Conservation (phyloP, 2,329 filamentous ascomycete genomes). For the Microcyclospora tardicrescens region DNA sequence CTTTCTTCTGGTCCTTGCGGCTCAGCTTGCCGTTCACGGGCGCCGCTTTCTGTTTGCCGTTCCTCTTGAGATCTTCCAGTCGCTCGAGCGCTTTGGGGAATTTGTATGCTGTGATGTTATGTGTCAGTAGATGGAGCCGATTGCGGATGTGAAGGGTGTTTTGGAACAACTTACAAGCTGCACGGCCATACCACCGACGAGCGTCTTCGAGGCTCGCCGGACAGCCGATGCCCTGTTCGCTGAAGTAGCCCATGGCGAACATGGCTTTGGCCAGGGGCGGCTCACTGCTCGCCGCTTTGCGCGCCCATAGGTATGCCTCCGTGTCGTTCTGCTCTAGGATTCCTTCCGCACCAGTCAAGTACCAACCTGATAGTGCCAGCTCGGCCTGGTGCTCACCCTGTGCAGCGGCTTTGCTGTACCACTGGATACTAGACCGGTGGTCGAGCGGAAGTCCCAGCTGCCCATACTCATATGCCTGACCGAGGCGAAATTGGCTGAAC, state of each 20-base stretch:
- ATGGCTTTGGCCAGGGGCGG: conserved; percentile 71
- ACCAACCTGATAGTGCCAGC: conserved; percentile 44
- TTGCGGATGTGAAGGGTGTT: not conserved
- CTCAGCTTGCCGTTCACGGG: conserved; percentile 63
- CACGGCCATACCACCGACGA: conserved; percentile 95
- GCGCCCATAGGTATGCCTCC: conserved; percentile 92
- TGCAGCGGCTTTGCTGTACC: conserved; percentile 82
- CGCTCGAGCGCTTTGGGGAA: conserved; percentile 87
- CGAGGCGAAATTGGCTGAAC: conserved; percentile 82
- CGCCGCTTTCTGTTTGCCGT: conserved; percentile 43
- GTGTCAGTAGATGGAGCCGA: conserved; percentile 7
- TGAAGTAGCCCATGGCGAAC: conserved; percentile 97
- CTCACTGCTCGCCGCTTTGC: conserved; percentile 80
- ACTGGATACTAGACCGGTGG: conserved; percentile 71
- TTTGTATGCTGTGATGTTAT: conserved; percentile 57
- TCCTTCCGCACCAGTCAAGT: conserved; percentile 78
- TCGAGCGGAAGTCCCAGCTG: conserved; percentile 72
- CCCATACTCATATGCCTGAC: conserved; percentile 81
- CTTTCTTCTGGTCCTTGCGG: conserved; percentile 68
- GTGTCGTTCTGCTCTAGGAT: conserved; percentile 86
- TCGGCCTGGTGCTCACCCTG: conserved; percentile 93
- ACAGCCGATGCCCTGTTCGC: conserved; percentile 85
- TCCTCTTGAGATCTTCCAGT: conserved; percentile 78
- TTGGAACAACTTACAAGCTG: conserved; percentile 61
- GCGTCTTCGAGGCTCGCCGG: conserved; percentile 82